Evolutionary conservation across 2,329 filamentous ascomycete species (phyloP), one percentile per base, ranked within the genome.

Genomic region (Microdochium bolleyi): DNA sequence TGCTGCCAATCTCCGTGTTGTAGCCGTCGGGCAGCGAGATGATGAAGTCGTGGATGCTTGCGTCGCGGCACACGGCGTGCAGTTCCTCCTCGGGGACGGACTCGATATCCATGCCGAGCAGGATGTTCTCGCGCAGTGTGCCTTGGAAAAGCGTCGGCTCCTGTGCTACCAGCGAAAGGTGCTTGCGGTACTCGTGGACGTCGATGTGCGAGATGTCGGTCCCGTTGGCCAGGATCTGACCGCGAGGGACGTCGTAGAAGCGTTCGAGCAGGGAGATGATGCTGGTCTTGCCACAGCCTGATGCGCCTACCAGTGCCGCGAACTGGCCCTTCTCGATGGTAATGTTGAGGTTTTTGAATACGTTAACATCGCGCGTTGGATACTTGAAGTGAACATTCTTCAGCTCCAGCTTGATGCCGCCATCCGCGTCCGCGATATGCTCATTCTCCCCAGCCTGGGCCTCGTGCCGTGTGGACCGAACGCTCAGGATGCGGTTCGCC

Each of bases 131-230:
- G 19, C 80, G 77, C 52, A 64, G 55, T 41, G 64, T 69, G 57
- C 83, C 84, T 64, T 84, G 82, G 61, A 88, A 90, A 0, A 92
- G 74, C 0, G 83, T 84, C 9, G 88, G 78, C 63, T 92, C 87
- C 66, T 92, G 88, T 3, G 85, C 82, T 0, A 92, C 88, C 0
- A 92, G 76, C 1, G 85, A 85, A 13, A 91, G 73, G 34, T 80
- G 70, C 53, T 76, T 74, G 41, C 88, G 80, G 63, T 89, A 89
- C 19, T 76, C 69, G 55, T 75, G 75, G 0, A 86, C 74, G 52
- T 85, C 79, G 51, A 89, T 64, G 1, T 73, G 64, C 1, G 71
- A 65, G 46, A 91, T 81, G 59, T 85, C 76, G 50, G 73, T 71
- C 4, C 76, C 81, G 62, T 88, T 84, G 63, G 83, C 79, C 0